Conservation (phyloP, 2,329 filamentous ascomycete species). For the Pseudogymnoascus sp. region DNA sequence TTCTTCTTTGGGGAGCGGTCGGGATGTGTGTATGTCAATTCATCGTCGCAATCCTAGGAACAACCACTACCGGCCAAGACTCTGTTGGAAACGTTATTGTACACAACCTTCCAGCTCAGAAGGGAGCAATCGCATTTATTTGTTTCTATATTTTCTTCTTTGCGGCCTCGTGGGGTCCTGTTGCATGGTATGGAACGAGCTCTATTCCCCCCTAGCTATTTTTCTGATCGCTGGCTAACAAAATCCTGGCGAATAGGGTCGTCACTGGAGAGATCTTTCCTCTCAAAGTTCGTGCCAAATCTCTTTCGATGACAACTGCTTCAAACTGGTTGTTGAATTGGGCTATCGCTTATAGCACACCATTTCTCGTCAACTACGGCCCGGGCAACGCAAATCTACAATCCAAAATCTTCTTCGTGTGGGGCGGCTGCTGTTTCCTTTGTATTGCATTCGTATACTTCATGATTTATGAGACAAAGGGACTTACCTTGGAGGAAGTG, state of each 20-base stretch:
- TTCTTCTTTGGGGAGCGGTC: slow-evolving; percentile 65
- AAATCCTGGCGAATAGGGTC: slow-evolving; percentile 45
- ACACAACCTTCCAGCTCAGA: slow-evolving; percentile 44
- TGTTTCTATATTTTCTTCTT: slow-evolving; percentile 73
- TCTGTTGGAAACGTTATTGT: slow-evolving; percentile 40
- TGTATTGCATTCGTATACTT: slow-evolving; percentile 65
- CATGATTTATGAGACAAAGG: slow-evolving; percentile 71
- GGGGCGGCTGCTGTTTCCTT: slow-evolving; percentile 67
- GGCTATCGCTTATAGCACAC: slow-evolving; percentile 71
- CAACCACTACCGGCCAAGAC: slow-evolving; percentile 47
- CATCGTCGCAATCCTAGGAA: slow-evolving; percentile 56
- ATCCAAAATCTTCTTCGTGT: slow-evolving; percentile 71
- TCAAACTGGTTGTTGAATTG: slow-evolving; percentile 77
- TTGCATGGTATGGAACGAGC: slow-evolving; percentile 45
- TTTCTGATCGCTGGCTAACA: not conserved
- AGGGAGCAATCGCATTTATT: slow-evolving; percentile 56
- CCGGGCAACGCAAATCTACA: slow-evolving; percentile 61
- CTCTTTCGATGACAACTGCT: slow-evolving; percentile 67
- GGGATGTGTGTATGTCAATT: slow-evolving; percentile 66
- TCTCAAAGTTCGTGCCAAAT: slow-evolving; percentile 63
- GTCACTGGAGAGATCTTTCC: slow-evolving; percentile 66
- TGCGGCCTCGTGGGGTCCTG: slow-evolving; percentile 69
- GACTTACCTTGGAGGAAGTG: slow-evolving; percentile 69
- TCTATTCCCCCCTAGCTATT: not conserved
- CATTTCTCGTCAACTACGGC: slow-evolving; percentile 67